These are phyloP conservation scores for Fusarium sp. DNA, from an alignment of 2,329 filamentous ascomycete genomes.

Conservation along the genomic window DNA sequence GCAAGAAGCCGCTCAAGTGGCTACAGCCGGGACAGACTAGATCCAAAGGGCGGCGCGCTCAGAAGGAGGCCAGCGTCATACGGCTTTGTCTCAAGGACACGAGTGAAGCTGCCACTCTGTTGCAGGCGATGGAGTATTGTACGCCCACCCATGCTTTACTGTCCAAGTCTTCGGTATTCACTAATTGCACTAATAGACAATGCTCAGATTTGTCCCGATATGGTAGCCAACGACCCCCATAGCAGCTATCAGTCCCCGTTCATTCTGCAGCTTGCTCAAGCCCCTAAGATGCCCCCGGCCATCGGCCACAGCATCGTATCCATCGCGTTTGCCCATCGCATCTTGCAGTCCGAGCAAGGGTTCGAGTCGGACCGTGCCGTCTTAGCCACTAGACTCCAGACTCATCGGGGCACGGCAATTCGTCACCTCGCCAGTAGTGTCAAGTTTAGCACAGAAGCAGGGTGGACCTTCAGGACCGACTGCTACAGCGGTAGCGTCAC, in stretches of 20 bases:
- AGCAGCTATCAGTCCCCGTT: constrained; percentile 14
- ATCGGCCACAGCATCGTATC: constrained; percentile 31
- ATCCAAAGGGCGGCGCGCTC: constrained; percentile 33
- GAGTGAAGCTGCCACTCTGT: neutral
- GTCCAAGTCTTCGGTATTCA: neutral
- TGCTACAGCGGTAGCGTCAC: neutral
- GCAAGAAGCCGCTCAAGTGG: constrained; percentile 42
- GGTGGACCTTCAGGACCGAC: neutral
- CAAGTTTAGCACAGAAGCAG: neutral
- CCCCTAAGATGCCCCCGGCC: constrained; percentile 13
- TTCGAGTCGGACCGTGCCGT: constrained; percentile 13
- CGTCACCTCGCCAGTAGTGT: constrained; percentile 25
- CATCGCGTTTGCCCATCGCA: constrained; percentile 31
- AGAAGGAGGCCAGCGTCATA: constrained; percentile 18
- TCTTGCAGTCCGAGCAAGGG: constrained; percentile 23
- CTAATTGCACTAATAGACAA: constrained; percentile 29
- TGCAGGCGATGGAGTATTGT: constrained; percentile 31
- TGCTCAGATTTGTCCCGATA: constrained; percentile 36
- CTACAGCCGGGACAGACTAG: constrained; percentile 39
- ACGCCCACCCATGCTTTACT: neutral
- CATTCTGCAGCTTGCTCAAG: constrained; percentile 10
- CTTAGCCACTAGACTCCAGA: constrained; percentile 26
- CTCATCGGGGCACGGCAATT: constrained; percentile 36
- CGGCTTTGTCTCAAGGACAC: constrained; percentile 9
- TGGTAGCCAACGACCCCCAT: constrained; percentile 23